Conservation (phyloP, 208 protist genomes). For the Trypanosoma cruzi region DNA sequence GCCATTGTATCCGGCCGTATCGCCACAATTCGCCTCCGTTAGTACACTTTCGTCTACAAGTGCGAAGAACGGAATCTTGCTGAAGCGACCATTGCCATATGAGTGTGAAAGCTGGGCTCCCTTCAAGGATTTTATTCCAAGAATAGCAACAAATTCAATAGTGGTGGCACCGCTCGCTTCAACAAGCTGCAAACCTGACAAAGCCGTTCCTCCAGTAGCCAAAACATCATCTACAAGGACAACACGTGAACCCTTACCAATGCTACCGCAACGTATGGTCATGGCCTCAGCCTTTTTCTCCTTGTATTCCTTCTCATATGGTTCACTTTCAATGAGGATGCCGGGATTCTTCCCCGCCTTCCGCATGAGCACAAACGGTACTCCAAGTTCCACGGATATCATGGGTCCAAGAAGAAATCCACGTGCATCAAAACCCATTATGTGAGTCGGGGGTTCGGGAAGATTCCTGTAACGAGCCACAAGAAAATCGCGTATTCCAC, state of each 20-base stretch:
- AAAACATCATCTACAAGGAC: slow-evolving; percentile 94
- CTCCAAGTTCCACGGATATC: slow-evolving; percentile 84
- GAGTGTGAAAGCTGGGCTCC: slow-evolving; percentile 75
- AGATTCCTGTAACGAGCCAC: slow-evolving; percentile 76
- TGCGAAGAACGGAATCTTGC: slow-evolving; percentile 64
- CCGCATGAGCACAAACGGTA: slow-evolving; percentile 92
- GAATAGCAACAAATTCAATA: slow-evolving; percentile 68
- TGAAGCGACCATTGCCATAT: slow-evolving; percentile 62
- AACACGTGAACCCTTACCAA: slow-evolving; percentile 70
- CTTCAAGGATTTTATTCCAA: slow-evolving; percentile 65
- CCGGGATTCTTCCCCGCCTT: slow-evolving; percentile 90
- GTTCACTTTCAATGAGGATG: slow-evolving; percentile 84
- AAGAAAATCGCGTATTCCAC: slow-evolving; percentile 81
- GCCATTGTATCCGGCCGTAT: slow-evolving; percentile 56
- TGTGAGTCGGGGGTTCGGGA: slow-evolving; percentile 65
- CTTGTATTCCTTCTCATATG: slow-evolving; percentile 92
- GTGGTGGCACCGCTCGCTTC: slow-evolving; percentile 70
- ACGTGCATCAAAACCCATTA: slow-evolving; percentile 90
- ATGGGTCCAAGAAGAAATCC: slow-evolving; percentile 91
- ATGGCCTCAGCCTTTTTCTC: slow-evolving; percentile 80
- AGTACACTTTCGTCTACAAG: slow-evolving; percentile 62
- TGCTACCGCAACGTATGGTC: slow-evolving; percentile 82
- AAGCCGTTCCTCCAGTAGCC: slow-evolving; percentile 89
- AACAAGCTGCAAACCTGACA: slow-evolving; percentile 90
- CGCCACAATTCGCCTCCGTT: slow-evolving; percentile 80